Percentiles rank a stretch among this genome's conserved stretches.
Conservation (phyloP, 2,329 filamentous ascomycete genomes). For the Epichloe typhina region DNA sequence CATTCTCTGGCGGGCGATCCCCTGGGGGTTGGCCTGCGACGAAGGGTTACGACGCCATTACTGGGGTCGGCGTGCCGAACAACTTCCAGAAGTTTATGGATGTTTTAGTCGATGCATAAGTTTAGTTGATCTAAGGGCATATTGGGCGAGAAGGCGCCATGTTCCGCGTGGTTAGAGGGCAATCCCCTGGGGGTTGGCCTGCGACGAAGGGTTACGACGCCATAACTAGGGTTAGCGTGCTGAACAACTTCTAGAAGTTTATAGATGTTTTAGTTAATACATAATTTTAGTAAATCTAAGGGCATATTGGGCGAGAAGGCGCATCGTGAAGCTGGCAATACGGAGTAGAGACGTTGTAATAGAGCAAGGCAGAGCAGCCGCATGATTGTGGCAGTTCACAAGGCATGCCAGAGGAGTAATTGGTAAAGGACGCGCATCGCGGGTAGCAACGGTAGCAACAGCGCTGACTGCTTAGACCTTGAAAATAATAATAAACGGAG, state of each 20-base stretch:
- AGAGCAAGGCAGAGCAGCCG: too few species aligned
- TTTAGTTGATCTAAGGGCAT: neutral
- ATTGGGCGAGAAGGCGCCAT: neutral
- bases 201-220: slow-evolving; percentile 32
- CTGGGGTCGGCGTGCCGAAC: slow-evolving; percentile 34
- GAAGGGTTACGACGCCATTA: slow-evolving; percentile 34
- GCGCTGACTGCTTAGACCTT: too few species aligned
- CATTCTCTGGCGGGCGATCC: slow-evolving; percentile 18
- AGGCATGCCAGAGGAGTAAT: too few species aligned
- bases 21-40: slow-evolving; percentile 30
- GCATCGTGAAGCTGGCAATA: neutral
- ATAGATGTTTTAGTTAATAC: slow-evolving; percentile 19
- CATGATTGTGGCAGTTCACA: too few species aligned
- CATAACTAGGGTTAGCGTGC: slow-evolving; percentile 36
- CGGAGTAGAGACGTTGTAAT: too few species aligned
- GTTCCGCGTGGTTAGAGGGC: slow-evolving; percentile 8
- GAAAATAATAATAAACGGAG: too few species aligned
- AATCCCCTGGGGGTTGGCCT: slow-evolving; percentile 27
- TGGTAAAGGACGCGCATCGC: too few species aligned
- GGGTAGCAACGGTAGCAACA: too few species aligned
- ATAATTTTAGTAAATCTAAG: neutral
- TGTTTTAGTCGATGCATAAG: slow-evolving; percentile 16
- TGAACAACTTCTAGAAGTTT: slow-evolving; percentile 27
- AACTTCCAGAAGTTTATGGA: slow-evolving; percentile 26
- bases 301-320: neutral